Conservation (phyloP, 768 basidiomycete genomes). For the Epithele typhae region DNA sequence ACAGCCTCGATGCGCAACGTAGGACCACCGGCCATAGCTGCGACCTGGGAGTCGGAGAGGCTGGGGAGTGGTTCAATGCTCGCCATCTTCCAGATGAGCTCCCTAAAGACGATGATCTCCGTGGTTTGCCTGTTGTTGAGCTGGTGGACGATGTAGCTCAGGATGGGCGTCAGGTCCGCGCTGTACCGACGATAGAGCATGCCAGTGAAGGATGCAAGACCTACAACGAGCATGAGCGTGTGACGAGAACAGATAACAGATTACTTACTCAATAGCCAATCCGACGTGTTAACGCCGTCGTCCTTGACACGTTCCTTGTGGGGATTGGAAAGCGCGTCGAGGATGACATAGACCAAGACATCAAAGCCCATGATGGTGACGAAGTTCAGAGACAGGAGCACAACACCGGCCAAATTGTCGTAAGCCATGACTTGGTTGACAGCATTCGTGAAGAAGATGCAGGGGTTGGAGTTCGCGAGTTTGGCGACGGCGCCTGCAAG, state of each 20-base stretch:
- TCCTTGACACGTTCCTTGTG: conserved; percentile 80
- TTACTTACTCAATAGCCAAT: conserved; percentile 87
- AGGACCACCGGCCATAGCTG: conserved; percentile 89
- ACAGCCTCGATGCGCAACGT: conserved; percentile 84
- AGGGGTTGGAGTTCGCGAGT: conserved; percentile 90
- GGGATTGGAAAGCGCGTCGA: conserved; percentile 85
- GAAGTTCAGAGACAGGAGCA: conserved; percentile 85
- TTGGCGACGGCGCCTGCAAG: conserved; percentile 89
- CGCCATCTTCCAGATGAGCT: conserved; percentile 93
- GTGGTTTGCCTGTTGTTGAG: conserved; percentile 77
- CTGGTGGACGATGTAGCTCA: conserved; percentile 91
- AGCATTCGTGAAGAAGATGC: conserved; percentile 83
- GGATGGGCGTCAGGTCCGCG: conserved; percentile 75
- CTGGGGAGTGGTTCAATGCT: conserved; percentile 89
- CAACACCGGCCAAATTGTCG: conserved; percentile 85
- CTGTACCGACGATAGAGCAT: conserved; percentile 86
- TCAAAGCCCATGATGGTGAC: conserved; percentile 94
- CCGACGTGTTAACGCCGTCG: conserved; percentile 85
- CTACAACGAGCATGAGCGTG: conserved; percentile 33
- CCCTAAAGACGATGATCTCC: conserved; percentile 88
- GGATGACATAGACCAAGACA: conserved; percentile 80
- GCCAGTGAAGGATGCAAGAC: conserved; percentile 89
- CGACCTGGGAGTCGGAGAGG: conserved; percentile 82
- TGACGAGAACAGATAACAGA: not conserved
- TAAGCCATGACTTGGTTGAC: conserved; percentile 96